Conservation (phyloP, 2,329 filamentous ascomycete species). For the Stachybotrys echinatus region DNA sequence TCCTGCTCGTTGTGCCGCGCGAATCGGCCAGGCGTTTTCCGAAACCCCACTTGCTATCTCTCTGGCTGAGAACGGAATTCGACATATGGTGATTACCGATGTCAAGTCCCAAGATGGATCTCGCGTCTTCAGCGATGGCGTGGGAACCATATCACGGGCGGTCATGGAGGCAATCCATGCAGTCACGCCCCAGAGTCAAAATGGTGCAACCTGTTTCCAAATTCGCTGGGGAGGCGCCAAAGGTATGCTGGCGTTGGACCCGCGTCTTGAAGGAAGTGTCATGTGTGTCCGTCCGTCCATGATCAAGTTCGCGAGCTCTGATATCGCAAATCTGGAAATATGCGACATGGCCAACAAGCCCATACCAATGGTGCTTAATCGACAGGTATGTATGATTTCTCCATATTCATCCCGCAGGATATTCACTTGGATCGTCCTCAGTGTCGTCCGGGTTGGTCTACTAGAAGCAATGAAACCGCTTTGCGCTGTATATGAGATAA, state of each 20-base stretch:
- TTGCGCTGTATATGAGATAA: no score
- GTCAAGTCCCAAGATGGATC: constrained; percentile 41
- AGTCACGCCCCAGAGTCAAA: constrained; percentile 38
- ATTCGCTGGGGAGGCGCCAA: constrained; percentile 72
- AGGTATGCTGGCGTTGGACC: constrained; percentile 71
- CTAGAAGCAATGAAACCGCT: no score
- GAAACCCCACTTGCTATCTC: constrained; percentile 64
- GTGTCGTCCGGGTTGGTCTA: no score
- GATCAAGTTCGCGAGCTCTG: constrained; percentile 65
- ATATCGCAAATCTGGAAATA: constrained; percentile 58
- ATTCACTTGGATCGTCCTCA: background rate
- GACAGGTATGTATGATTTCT: constrained; percentile 39
- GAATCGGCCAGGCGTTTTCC: constrained; percentile 65
- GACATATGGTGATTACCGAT: constrained; percentile 36
- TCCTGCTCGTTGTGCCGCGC: constrained; percentile 51
- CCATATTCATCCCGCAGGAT: background rate
- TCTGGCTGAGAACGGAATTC: constrained; percentile 32
- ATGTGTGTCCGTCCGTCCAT: constrained; percentile 68
- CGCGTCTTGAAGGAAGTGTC: constrained; percentile 47
- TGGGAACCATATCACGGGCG: constrained; percentile 63
- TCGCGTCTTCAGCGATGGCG: constrained; percentile 72
- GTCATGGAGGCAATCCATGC: constrained; percentile 58
- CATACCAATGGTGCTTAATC: constrained; percentile 67
- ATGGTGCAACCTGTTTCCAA: constrained; percentile 63
- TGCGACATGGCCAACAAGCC: constrained; percentile 65